Conservation (phyloP, 441 rosid species). For the Gossypium trilobum region DNA sequence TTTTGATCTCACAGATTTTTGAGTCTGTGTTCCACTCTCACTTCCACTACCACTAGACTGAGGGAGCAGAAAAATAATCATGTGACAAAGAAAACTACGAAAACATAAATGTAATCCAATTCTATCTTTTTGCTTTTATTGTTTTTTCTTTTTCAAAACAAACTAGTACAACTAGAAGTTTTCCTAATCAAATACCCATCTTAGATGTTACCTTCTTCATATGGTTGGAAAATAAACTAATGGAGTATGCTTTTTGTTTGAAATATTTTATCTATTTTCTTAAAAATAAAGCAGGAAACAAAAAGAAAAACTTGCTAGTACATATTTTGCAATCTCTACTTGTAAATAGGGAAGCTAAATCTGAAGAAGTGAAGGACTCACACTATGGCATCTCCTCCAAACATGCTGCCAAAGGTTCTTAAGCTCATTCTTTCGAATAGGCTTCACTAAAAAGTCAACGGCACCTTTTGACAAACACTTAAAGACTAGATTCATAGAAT, state of each 20-base stretch:
- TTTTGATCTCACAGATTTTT: constrained; percentile 38
- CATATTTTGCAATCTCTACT: background rate
- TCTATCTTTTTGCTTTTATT: background rate
- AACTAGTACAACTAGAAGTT: background rate
- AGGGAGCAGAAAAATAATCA: constrained; percentile 17
- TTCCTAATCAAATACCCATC: background rate
- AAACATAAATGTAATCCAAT: constrained; percentile 3
- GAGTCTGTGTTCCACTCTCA: constrained; percentile 47
- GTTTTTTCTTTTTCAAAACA: background rate
- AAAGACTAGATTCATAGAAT: constrained; percentile 41
- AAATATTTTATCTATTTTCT: background rate
- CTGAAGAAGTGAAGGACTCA: constrained; percentile 29
- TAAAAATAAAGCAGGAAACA: constrained; percentile 1
- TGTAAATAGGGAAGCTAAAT: constrained; percentile 1
- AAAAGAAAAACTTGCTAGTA: background rate
- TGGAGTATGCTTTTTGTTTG: background rate
- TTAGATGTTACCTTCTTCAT: background rate
- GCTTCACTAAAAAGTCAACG: constrained; percentile 44
- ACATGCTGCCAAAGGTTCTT: constrained; percentile 50
- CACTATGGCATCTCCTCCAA: constrained; percentile 50
- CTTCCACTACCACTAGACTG: constrained; percentile 70
- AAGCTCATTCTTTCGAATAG: constrained; percentile 49
- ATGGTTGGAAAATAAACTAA: constrained; percentile 5
- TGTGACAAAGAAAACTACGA: constrained; percentile 2
- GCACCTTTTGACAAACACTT: constrained; percentile 47